These are phyloP conservation scores for Cladosporium sphaerospermum DNA, from an alignment of 2,329 filamentous ascomycete species.

Conservation along the genomic window DNA sequence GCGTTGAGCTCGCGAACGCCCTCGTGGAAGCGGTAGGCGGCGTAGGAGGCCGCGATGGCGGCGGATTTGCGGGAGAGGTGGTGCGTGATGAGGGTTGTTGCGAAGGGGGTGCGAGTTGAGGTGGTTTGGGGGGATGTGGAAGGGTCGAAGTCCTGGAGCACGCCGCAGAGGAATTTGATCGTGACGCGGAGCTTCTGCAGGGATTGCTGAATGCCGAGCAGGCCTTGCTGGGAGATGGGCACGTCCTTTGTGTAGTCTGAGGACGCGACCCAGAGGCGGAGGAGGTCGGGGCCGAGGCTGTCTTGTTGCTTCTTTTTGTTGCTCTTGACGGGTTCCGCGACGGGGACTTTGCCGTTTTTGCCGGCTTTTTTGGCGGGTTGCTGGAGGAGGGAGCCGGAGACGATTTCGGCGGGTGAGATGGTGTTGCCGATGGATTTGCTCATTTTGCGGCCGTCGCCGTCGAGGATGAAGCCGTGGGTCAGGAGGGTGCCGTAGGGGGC, in stretches of 20 bases:
- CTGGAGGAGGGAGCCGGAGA: slow-evolving; percentile 72
- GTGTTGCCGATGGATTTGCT: slow-evolving; percentile 94
- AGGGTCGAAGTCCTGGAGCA: slow-evolving; percentile 40
- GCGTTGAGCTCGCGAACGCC: slow-evolving; percentile 67
- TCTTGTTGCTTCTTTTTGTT: slow-evolving; percentile 14
- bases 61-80: slow-evolving; percentile 63
- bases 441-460: slow-evolving; percentile 92
- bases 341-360: slow-evolving; percentile 38
- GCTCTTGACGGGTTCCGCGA: neutral
- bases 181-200: slow-evolving; percentile 84
- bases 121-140: slow-evolving; percentile 11
- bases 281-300: slow-evolving; percentile 70
- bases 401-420: slow-evolving; percentile 73
- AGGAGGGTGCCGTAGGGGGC: slow-evolving; percentile 85
- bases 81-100: slow-evolving; percentile 57
- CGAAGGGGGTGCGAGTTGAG: slow-evolving; percentile 33
- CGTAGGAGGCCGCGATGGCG: slow-evolving; percentile 59
- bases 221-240: slow-evolving; percentile 68
- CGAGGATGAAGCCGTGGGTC: slow-evolving; percentile 91
- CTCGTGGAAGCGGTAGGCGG: slow-evolving; percentile 75
- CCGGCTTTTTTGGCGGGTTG: slow-evolving; percentile 49
- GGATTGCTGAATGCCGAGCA: slow-evolving; percentile 68
- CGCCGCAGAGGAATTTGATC: slow-evolving; percentile 81
- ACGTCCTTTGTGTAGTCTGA: slow-evolving; percentile 90
- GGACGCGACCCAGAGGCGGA: slow-evolving; percentile 85